Percentiles rank a stretch among this genome's conserved stretches.
Evolutionary conservation across 73 alveolate genomes (phyloP).

Genomic region (Stentor roeselii): DNA sequence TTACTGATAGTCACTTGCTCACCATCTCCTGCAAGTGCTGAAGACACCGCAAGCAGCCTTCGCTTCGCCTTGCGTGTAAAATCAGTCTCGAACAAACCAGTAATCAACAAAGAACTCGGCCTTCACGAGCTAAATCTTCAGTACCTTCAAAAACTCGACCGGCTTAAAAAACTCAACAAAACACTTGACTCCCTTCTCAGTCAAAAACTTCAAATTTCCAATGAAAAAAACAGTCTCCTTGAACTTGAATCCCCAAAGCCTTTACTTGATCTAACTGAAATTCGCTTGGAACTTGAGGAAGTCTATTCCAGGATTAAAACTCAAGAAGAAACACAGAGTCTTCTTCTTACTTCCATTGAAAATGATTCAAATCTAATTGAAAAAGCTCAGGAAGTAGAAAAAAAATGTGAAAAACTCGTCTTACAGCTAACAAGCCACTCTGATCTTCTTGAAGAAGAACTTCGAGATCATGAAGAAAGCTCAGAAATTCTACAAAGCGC

Average conservation of each 20-base stretch:
- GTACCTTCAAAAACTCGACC: background rate
- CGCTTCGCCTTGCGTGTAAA: constrained; percentile 67
- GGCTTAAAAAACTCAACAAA: background rate
- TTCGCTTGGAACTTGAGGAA: background rate
- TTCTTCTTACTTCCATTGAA: background rate
- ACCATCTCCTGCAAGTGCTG: constrained; percentile 38
- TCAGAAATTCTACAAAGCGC: background rate
- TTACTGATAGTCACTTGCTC: constrained; percentile 73
- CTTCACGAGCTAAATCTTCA: background rate
- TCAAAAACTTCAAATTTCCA: background rate
- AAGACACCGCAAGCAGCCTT: constrained; percentile 51
- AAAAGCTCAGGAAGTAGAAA: too few species aligned
- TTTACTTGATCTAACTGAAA: background rate
- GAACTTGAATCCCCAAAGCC: background rate
- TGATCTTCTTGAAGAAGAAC: background rate
- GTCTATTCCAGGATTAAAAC: background rate
- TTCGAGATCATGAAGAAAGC: background rate
- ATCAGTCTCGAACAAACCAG: constrained; percentile 36
- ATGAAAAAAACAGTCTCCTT: background rate
- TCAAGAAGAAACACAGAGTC: background rate
- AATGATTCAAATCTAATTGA: background rate
- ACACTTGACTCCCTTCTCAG: too few species aligned
- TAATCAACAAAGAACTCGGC: constrained; percentile 37
- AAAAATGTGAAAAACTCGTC: background rate
- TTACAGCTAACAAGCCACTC: background rate